Evolutionary conservation across 2,329 filamentous ascomycete species (phyloP).

Genomic region (Cucurbitaria berberidis): DNA sequence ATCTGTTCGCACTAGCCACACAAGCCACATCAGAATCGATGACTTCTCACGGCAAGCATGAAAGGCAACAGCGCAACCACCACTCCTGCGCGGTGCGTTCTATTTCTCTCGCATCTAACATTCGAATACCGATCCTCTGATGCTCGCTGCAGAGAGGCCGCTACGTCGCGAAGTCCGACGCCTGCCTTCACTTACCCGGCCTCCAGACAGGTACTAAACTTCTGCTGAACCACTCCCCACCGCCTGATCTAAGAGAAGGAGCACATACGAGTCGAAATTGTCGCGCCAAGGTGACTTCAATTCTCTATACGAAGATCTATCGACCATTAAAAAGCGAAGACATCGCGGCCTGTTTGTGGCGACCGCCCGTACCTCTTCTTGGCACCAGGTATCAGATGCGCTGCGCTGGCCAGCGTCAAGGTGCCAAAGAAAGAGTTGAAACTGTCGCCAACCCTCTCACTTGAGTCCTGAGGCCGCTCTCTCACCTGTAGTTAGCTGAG

Average conservation of each 20-base stretch:
- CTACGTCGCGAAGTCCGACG: slow-evolving; percentile 24
- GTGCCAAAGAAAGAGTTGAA: slow-evolving; percentile 16
- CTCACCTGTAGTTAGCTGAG: slow-evolving; percentile 14
- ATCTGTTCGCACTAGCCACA: slow-evolving; percentile 32
- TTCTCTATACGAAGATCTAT: not conserved
- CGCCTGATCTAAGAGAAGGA: slow-evolving; percentile 1
- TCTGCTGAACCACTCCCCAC: slow-evolving; percentile 10
- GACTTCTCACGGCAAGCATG: slow-evolving; percentile 24
- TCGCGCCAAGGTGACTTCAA: not conserved
- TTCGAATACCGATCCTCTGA: slow-evolving; percentile 17
- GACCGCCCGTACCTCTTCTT: slow-evolving; percentile 17
- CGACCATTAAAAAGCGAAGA: not conserved
- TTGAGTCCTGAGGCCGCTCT: slow-evolving; percentile 4
- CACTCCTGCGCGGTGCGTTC: slow-evolving; percentile 6
- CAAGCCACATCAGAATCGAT: slow-evolving; percentile 22
- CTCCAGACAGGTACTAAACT: slow-evolving; percentile 26
- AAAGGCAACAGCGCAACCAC: slow-evolving; percentile 26
- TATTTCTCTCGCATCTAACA: slow-evolving; percentile 1
- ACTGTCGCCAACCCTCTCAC: slow-evolving; percentile 1
- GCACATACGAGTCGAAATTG: not conserved
- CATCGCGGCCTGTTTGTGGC: slow-evolving; percentile 3
- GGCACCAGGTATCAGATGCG: slow-evolving; percentile 23
- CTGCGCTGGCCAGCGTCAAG: slow-evolving; percentile 15
- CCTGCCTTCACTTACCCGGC: slow-evolving; percentile 29
- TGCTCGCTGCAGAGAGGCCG: slow-evolving; percentile 11